Evolutionary conservation across 306 rosid genomes (phyloP).

Genomic region (Lathyrus tuberosus): DNA sequence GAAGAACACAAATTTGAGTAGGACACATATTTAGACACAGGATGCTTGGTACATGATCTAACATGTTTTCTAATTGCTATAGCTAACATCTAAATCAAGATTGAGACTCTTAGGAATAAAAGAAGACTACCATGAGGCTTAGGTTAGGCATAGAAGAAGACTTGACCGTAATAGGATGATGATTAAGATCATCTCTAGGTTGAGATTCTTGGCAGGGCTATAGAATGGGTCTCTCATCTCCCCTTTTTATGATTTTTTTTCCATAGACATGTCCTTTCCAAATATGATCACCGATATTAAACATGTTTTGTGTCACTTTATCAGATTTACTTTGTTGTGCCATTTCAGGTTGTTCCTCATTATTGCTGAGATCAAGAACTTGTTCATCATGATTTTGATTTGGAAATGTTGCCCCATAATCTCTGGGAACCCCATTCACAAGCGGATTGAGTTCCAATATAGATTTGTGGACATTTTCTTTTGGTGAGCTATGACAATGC

Average conservation of each 20-base stretch:
- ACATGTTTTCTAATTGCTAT: background rate
- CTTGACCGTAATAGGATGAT: background rate
- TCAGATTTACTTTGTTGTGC: background rate
- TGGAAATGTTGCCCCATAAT: background rate
- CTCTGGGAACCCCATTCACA: background rate
- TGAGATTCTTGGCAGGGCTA: background rate
- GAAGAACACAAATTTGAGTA: conserved; percentile 2
- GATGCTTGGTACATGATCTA: background rate
- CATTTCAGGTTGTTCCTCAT: background rate
- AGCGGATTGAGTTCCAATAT: background rate
- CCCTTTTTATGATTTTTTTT: background rate
- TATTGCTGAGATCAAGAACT: background rate
- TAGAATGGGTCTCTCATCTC: background rate
- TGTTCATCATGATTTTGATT: background rate
- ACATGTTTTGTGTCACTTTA: background rate
- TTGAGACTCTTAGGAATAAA: background rate
- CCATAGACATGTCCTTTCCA: background rate
- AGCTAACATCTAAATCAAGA: background rate
- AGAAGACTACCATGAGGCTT: background rate
- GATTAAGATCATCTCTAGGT: background rate
- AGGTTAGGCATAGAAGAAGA: background rate
- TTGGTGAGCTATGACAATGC: background rate
- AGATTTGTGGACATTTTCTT: background rate
- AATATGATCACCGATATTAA: background rate
- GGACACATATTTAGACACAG: background rate